These are phyloP conservation scores for Lentinula guzmanii DNA, from an alignment of 768 basidiomycete genomes.

Conservation along the genomic window DNA sequence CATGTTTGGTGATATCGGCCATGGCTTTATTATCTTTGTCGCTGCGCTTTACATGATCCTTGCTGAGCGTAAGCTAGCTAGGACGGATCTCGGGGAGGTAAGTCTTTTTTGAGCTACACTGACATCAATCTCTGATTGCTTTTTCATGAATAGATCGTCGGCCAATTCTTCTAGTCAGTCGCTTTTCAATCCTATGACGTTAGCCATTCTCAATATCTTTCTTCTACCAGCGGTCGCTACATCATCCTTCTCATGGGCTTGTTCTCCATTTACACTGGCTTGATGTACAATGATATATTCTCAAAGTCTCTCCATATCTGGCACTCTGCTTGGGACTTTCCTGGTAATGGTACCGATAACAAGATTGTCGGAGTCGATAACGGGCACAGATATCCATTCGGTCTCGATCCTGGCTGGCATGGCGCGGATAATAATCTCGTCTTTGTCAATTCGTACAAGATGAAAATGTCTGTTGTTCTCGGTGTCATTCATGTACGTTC, in stretches of 20 bases:
- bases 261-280: conserved; percentile 93
- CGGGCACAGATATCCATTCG: conserved; percentile 83
- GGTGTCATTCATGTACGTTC: conserved; percentile 89
- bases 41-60: conserved; percentile 83
- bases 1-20: conserved; percentile 99
- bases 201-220: conserved; percentile 11
- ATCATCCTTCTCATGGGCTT: conserved; percentile 98
- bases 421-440: conserved; percentile 86
- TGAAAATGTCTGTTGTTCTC: conserved; percentile 98
- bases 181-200: conserved; percentile 1
- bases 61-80: conserved; percentile 75
- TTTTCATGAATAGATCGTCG: conserved; percentile 50
- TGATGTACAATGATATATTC: conserved; percentile 99
- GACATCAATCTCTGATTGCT: background rate
- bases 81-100: conserved; percentile 70
- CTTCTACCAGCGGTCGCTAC: conserved; percentile 77
- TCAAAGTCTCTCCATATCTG: conserved; percentile 87
- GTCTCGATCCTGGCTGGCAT: conserved; percentile 94
- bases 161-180: conserved; percentile 90
- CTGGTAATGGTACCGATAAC: conserved; percentile 34
- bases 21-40: conserved; percentile 77
- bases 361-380: conserved; percentile 48
- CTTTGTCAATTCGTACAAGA: conserved; percentile 99
- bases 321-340: conserved; percentile 84
- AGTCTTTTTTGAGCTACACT: conserved; percentile 14